A percentile compares a stretch with the other conserved stretches of the same genome.
phyloP scores from a whole-genome alignment of 2,329 filamentous ascomycete genomes.

The Aureobasidium sp. region DNA sequence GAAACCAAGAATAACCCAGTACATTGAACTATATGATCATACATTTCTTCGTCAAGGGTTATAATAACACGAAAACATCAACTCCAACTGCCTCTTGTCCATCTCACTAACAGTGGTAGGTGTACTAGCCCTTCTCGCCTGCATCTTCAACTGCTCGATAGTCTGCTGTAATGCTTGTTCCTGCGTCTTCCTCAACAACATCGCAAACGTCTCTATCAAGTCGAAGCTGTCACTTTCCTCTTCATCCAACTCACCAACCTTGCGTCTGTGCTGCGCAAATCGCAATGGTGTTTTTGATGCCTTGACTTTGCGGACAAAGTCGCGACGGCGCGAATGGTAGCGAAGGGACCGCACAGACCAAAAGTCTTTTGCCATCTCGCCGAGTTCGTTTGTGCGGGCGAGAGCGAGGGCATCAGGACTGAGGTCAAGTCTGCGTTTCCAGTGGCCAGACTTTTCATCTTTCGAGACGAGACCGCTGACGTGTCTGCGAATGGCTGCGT shows the following conservation, averaged over 20 bases:
- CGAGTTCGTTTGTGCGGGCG: conserved; percentile 31
- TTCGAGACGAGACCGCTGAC: conserved; percentile 27
- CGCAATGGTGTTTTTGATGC: conserved; percentile 31
- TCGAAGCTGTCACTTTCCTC: conserved; percentile 33
- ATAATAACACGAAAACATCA: conserved; percentile 9
- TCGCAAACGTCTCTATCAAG: conserved; percentile 19
- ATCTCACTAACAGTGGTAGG: not conserved
- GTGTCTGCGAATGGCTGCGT: conserved; percentile 30
- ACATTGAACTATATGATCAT: too few species aligned
- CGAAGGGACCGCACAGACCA: conserved; percentile 31
- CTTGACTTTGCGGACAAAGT: conserved; percentile 36
- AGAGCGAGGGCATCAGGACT: conserved; percentile 26
- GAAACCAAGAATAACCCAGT: too few species aligned
- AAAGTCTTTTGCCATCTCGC: conserved; percentile 37
- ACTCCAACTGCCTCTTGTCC: not conserved
- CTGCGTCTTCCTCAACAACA: not conserved
- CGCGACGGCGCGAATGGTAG: conserved; percentile 33
- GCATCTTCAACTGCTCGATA: not conserved
- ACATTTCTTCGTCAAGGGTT: not conserved
- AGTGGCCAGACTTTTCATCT: conserved; percentile 21
- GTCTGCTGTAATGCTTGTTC: not conserved
- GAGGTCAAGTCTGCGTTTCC: conserved; percentile 32
- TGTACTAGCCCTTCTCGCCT: not conserved
- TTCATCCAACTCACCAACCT: conserved; percentile 24
- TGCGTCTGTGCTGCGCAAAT: conserved; percentile 33